Percentiles rank a stretch among this genome's conserved stretches.
These are phyloP conservation scores for Pelargonium fulgidum DNA, from an alignment of 441 rosid genomes.

Conservation along the genomic window DNA sequence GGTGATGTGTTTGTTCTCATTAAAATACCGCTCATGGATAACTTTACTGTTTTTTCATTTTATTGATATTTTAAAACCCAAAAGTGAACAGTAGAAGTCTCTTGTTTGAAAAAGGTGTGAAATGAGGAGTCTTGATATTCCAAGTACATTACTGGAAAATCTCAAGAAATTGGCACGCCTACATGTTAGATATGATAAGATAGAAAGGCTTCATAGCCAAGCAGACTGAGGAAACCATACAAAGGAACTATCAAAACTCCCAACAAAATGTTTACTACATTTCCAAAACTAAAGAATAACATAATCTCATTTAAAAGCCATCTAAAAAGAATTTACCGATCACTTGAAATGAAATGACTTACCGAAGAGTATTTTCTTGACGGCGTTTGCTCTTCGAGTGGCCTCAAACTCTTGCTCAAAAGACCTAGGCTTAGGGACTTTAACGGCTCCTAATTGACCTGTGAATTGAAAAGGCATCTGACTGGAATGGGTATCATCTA, in stretches of 20 bases:
- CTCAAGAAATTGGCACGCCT: neutral
- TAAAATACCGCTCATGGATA: too few relatives aligned
- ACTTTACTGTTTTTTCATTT: too few relatives aligned
- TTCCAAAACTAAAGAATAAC: neutral
- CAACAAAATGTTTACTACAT: neutral
- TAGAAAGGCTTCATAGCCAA: neutral
- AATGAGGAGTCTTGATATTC: neutral
- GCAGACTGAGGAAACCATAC: too few relatives aligned
- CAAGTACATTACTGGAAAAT: neutral
- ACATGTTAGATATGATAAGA: neutral
- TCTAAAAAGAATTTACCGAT: neutral
- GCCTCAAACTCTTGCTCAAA: slow-evolving; percentile 86
- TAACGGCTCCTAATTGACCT: slow-evolving; percentile 51
- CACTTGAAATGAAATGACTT: slow-evolving; percentile 22
- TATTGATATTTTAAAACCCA: too few relatives aligned
- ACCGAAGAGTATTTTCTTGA: slow-evolving; percentile 84
- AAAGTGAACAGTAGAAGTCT: too few relatives aligned
- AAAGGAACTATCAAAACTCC: neutral
- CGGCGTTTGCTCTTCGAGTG: slow-evolving; percentile 72
- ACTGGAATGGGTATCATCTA: slow-evolving; percentile 30
- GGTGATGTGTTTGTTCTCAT: too few relatives aligned
- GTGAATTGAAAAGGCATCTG: slow-evolving; percentile 33
- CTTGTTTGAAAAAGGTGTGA: too few relatives aligned
- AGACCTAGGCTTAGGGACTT: slow-evolving; percentile 45
- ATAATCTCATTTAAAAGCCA: neutral